These are phyloP conservation scores for Pseudevernia furfuracea DNA, from an alignment of 495 filamentous ascomycete genomes.

Conservation along the genomic window DNA sequence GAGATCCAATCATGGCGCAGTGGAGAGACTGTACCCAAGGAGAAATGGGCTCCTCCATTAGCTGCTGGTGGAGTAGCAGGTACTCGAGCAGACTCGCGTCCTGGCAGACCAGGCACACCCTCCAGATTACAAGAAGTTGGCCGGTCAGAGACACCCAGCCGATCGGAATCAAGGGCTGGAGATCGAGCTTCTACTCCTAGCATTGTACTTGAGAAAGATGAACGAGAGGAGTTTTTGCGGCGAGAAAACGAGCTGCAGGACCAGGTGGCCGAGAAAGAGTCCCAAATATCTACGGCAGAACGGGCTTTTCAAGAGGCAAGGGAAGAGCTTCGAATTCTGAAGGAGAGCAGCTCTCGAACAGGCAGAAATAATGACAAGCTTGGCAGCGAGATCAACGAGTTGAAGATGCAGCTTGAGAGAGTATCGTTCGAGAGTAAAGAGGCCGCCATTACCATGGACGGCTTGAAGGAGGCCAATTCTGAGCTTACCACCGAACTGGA, in stretches of 20 bases:
- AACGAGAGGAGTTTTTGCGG: slow-evolving; percentile 89
- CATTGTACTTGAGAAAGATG: slow-evolving; percentile 86
- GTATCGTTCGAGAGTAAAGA: slow-evolving; percentile 95
- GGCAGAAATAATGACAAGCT: slow-evolving; percentile 83
- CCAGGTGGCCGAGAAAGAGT: slow-evolving; percentile 88
- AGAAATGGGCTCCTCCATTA: slow-evolving; percentile 63
- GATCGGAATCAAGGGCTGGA: slow-evolving; percentile 75
- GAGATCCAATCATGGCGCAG: slow-evolving; percentile 81
- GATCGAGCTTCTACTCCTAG: slow-evolving; percentile 84
- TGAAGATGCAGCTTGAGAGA: slow-evolving; percentile 92
- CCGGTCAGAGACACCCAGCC: slow-evolving; percentile 52
- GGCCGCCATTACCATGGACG: slow-evolving; percentile 93
- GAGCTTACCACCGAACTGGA: slow-evolving; percentile 88
- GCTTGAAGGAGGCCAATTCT: slow-evolving; percentile 87
- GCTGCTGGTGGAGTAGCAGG: slow-evolving; percentile 48
- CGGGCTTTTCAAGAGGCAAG: slow-evolving; percentile 68
- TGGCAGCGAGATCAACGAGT: slow-evolving; percentile 74
- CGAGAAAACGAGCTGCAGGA: slow-evolving; percentile 96
- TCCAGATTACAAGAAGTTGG: slow-evolving; percentile 59
- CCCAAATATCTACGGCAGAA: slow-evolving; percentile 67
- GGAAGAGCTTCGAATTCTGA: slow-evolving; percentile 72
- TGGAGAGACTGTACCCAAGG: slow-evolving; percentile 82
- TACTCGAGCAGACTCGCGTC: slow-evolving; percentile 49
- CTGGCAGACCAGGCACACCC: slow-evolving; percentile 69
- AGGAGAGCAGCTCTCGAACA: slow-evolving; percentile 71